Conservation (phyloP, 2,329 filamentous ascomycete genomes). For the Aureobasidium namibiae region DNA sequence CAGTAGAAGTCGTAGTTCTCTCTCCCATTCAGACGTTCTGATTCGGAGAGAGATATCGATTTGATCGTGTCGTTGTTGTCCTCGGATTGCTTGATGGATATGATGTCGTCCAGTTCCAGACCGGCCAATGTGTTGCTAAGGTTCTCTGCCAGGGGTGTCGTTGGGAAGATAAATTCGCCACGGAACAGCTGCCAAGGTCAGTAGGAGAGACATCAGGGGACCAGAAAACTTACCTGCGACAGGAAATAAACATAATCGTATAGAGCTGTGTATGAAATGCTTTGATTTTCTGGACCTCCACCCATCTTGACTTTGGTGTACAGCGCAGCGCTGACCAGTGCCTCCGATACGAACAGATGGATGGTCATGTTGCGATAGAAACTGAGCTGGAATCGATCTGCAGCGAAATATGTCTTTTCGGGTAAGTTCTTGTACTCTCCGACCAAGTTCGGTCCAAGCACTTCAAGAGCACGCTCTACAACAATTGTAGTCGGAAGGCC, state of each 20-base stretch:
- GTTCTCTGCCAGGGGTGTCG: constrained; percentile 73
- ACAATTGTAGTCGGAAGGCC: constrained; percentile 70
- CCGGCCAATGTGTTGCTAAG: constrained; percentile 69
- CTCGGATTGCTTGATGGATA: constrained; percentile 51
- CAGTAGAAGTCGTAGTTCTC: constrained; percentile 99
- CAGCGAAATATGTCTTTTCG: constrained; percentile 88
- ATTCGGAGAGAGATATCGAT: constrained; percentile 64
- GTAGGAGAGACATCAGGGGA: background rate
- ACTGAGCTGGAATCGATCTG: constrained; percentile 88
- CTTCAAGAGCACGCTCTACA: constrained; percentile 81
- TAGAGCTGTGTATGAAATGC: constrained; percentile 66
- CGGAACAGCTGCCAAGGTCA: constrained; percentile 61
- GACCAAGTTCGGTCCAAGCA: constrained; percentile 82
- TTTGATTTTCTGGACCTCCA: constrained; percentile 72
- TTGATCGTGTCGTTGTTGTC: constrained; percentile 48
- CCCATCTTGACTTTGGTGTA: constrained; percentile 88
- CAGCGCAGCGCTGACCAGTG: constrained; percentile 80
- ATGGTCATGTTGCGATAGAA: constrained; percentile 99
- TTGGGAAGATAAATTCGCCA: constrained; percentile 93
- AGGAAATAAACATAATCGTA: constrained; percentile 77
- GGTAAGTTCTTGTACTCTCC: constrained; percentile 69
- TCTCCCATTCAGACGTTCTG: constrained; percentile 68
- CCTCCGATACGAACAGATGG: constrained; percentile 90
- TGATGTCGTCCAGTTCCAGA: constrained; percentile 70
- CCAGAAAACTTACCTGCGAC: constrained; percentile 46